Conservation (phyloP, 148 eudicot genomes). For the Amaranthus hypochondriacus region DNA sequence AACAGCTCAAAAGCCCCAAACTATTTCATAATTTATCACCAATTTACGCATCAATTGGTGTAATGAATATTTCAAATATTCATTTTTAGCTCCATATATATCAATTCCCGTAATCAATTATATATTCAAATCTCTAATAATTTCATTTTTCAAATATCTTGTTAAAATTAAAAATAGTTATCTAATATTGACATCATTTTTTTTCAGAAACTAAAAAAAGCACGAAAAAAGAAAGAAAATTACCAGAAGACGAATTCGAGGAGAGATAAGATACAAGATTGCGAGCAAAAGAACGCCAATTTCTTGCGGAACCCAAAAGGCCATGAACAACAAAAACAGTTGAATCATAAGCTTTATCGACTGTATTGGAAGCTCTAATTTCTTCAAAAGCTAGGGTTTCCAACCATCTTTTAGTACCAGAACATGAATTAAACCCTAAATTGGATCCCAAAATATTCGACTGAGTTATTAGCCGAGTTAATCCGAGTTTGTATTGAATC, state of each 20-base stretch:
- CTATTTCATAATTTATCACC: too few relatives aligned
- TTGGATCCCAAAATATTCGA: background rate
- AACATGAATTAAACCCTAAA: slow-evolving; percentile 6
- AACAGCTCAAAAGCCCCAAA: background rate
- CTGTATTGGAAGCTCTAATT: slow-evolving; percentile 33
- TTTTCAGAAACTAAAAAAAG: background rate
- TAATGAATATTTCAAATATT: too few relatives aligned
- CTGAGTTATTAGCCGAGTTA: slow-evolving; percentile 27
- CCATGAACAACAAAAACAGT: slow-evolving; percentile 82
- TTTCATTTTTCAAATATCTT: too few relatives aligned
- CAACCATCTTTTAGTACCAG: slow-evolving; percentile 29
- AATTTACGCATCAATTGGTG: too few relatives aligned
- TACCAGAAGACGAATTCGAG: slow-evolving; percentile 34
- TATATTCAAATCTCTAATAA: too few relatives aligned
- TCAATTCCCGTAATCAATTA: too few relatives aligned
- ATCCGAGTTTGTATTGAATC: slow-evolving; percentile 36
- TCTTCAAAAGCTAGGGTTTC: slow-evolving; percentile 87
- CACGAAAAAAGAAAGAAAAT: too few relatives aligned
- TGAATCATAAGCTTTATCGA: slow-evolving; percentile 34
- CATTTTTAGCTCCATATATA: too few relatives aligned
- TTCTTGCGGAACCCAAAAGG: slow-evolving; percentile 76
- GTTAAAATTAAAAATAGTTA: background rate
- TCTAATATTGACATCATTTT: background rate
- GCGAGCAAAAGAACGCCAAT: slow-evolving; percentile 92
- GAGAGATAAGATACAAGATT: slow-evolving; percentile 58